Percentiles rank a stretch among this genome's conserved stretches.
Conservation (phyloP, 169 alveolate species). For the Neospora caninum region DNA sequence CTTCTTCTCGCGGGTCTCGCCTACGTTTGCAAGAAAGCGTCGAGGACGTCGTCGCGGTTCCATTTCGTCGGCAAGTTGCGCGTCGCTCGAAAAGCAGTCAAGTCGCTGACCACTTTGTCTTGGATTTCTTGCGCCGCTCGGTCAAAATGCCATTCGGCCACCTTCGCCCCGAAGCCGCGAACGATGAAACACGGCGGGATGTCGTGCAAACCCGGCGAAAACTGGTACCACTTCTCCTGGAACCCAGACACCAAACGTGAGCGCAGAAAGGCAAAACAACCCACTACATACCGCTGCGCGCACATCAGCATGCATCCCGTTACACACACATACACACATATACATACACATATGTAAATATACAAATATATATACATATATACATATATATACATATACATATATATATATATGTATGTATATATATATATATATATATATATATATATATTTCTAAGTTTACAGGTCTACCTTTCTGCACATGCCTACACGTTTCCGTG, state of each 20-base stretch:
- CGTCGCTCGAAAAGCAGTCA: constrained; percentile 44
- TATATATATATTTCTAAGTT: too few species aligned
- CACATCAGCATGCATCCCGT: too few species aligned
- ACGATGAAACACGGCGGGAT: constrained; percentile 57
- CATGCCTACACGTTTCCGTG: too few species aligned
- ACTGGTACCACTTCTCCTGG: constrained; percentile 59
- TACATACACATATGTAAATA: not conserved
- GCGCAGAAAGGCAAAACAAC: too few species aligned
- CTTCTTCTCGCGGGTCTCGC: not conserved
- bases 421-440: not conserved
- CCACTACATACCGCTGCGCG: too few species aligned
- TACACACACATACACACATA: not conserved
- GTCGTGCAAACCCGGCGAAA: constrained; percentile 35
- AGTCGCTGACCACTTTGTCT: constrained; percentile 7
- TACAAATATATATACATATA: not conserved
- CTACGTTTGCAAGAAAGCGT: constrained; percentile 59
- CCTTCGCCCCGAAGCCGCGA: constrained; percentile 37
- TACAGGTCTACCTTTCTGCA: too few species aligned
- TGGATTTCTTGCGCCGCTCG: constrained; percentile 9
- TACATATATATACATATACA: not conserved
- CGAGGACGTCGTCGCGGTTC: constrained; percentile 61
- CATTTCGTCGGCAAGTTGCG: constrained; percentile 54
- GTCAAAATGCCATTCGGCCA: constrained; percentile 55
- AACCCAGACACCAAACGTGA: too few species aligned
- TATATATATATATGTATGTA: too few species aligned